Percentiles rank a stretch among this genome's conserved stretches.
Conservation (phyloP, 495 filamentous ascomycete genomes). For the Immersiella caudata region DNA sequence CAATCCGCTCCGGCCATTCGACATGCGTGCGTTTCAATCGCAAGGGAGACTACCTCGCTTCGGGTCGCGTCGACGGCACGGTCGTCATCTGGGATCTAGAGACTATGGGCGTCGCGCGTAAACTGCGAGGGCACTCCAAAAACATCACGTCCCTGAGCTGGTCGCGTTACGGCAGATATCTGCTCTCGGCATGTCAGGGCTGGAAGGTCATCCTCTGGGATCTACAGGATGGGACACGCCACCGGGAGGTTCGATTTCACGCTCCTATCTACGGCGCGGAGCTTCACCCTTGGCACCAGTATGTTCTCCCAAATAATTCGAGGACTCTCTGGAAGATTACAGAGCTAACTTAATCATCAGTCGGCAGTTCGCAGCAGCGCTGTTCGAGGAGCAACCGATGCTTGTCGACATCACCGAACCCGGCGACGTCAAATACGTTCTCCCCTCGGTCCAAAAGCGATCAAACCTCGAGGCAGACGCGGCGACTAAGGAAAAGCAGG, state of each 20-base stretch:
- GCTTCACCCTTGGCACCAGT: slow-evolving; percentile 91
- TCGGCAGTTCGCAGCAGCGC: slow-evolving; percentile 77
- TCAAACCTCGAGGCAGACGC: slow-evolving; percentile 64
- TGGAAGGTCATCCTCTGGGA: slow-evolving; percentile 98
- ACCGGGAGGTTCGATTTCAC: slow-evolving; percentile 74
- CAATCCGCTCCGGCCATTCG: slow-evolving; percentile 71
- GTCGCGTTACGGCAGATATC: slow-evolving; percentile 87
- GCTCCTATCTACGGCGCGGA: slow-evolving; percentile 95
- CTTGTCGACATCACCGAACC: slow-evolving; percentile 76
- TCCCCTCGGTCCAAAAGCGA: slow-evolving; percentile 81
- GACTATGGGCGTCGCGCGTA: slow-evolving; percentile 92
- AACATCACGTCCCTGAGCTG: slow-evolving; percentile 93
- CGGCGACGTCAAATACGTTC: slow-evolving; percentile 67
- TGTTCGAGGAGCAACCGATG: slow-evolving; percentile 90
- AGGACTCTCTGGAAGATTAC: not conserved
- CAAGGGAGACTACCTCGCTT: slow-evolving; percentile 89
- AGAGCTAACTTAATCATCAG: slow-evolving; percentile 44
- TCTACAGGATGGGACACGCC: slow-evolving; percentile 64
- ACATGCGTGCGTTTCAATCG: slow-evolving; percentile 85
- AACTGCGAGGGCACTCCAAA: slow-evolving; percentile 85
- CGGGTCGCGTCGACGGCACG: slow-evolving; percentile 89
- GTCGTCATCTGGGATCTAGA: slow-evolving; percentile 96
- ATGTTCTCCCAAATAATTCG: slow-evolving; percentile 33
- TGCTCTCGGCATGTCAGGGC: slow-evolving; percentile 92
- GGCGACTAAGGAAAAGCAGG: slow-evolving; percentile 75